These are phyloP conservation scores for Exobasidium cylindrosporum DNA, from an alignment of 1,284 basidiomycete genomes.

Conservation along the genomic window DNA sequence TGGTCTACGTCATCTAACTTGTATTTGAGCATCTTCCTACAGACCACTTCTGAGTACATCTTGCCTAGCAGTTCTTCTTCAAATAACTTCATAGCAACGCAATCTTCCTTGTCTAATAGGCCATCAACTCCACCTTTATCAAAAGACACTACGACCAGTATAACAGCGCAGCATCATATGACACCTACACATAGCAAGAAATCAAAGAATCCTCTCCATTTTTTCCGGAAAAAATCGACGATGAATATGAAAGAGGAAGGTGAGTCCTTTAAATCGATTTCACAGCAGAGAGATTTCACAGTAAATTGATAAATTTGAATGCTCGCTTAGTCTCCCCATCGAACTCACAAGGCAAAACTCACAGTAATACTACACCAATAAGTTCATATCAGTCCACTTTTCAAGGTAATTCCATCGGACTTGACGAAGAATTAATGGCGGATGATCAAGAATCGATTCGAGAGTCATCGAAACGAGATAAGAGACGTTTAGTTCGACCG, in stretches of 20 bases:
- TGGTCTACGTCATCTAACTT: too few species aligned
- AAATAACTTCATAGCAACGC: constrained; percentile 12
- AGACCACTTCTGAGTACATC: neutral
- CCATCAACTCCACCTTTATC: constrained; percentile 33
- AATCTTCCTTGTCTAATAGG: constrained; percentile 24
- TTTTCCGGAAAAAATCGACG: constrained; percentile 41
- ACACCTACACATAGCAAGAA: constrained; percentile 21
- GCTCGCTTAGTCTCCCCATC: too few species aligned
- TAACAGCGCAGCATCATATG: constrained; percentile 24
- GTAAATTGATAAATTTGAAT: too few species aligned
- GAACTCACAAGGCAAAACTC: too few species aligned
- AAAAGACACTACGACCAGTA: constrained; percentile 19
- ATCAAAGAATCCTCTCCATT: constrained; percentile 42
- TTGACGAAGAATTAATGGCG: constrained; percentile 4
- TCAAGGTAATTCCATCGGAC: neutral
- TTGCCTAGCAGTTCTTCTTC: neutral
- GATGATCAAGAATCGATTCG: constrained; percentile 1
- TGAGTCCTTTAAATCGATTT: too few species aligned
- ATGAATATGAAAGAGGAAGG: constrained; percentile 15
- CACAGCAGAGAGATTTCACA: too few species aligned
- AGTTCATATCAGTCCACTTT: too few species aligned
- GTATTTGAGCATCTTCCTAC: too few species aligned
- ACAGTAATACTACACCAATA: too few species aligned
- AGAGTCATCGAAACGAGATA: constrained; percentile 1
- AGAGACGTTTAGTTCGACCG: constrained; percentile 14